These are phyloP conservation scores for Geotrichum armillariae DNA, from an alignment of 1,139 yeast genomes.

Conservation along the genomic window DNA sequence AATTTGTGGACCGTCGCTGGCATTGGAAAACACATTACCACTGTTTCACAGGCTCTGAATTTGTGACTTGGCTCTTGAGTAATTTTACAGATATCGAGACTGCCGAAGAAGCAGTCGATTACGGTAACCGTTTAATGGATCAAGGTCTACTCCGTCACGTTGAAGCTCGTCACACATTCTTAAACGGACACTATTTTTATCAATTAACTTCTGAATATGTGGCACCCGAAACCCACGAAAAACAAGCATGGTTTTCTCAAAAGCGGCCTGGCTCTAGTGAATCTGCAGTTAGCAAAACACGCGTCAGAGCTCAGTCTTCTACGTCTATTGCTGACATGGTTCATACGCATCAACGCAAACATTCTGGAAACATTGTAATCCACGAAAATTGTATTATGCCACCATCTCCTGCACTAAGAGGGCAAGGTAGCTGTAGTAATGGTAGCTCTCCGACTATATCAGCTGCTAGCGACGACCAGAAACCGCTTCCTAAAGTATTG, in stretches of 20 bases:
- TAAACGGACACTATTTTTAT: conserved; percentile 93
- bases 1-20: conserved; percentile 82
- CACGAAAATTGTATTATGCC: neutral
- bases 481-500: conserved; percentile 40
- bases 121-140: conserved; percentile 75
- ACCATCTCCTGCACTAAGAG: conserved; percentile 5
- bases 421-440: neutral
- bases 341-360: conserved; percentile 6
- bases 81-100: conserved; percentile 76
- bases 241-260: conserved; percentile 13
- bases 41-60: conserved; percentile 82
- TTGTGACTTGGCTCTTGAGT: conserved; percentile 81
- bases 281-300: neutral
- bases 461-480: neutral
- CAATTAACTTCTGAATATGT: conserved; percentile 61
- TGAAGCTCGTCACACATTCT: conserved; percentile 74
- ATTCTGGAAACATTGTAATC: neutral
- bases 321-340: conserved; percentile 10
- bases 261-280: conserved; percentile 4
- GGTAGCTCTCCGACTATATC: neutral
- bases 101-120: conserved; percentile 78
- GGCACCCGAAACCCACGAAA: conserved; percentile 16
- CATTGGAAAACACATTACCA: conserved; percentile 77
- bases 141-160: conserved; percentile 76
- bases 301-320: conserved; percentile 14